phyloP scores from a whole-genome alignment of 1,139 yeast genomes.

The Geotrichum aggregatum region DNA sequence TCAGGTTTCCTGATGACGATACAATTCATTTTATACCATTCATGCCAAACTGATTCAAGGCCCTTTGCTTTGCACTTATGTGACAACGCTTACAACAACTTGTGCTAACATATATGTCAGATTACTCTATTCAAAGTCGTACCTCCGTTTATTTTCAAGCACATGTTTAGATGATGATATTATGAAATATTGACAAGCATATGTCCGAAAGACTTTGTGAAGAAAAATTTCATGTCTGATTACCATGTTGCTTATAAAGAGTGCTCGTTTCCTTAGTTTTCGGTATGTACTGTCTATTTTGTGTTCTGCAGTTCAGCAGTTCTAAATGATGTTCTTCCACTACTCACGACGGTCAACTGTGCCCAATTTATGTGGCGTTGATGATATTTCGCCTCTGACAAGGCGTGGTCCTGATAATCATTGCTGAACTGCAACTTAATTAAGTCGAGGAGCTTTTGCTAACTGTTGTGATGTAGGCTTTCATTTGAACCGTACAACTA shows the following conservation, averaged over 20 bases:
- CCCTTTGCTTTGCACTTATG: slow-evolving; percentile 7
- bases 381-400: slow-evolving; percentile 98
- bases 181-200: slow-evolving; percentile 84
- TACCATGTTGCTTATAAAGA: slow-evolving; percentile 11
- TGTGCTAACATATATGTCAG: slow-evolving; percentile 9
- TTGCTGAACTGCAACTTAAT: neutral
- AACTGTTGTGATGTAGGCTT: neutral
- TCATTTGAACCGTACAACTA: no score
- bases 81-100: neutral
- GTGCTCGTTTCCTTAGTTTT: neutral
- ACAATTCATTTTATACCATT: slow-evolving; percentile 74
- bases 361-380: slow-evolving; percentile 80
- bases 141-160: neutral
- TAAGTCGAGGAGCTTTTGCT: neutral
- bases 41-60: slow-evolving; percentile 54
- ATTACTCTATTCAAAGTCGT: neutral
- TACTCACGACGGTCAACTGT: slow-evolving; percentile 99
- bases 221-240: slow-evolving; percentile 49
- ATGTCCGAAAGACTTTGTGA: slow-evolving; percentile 77
- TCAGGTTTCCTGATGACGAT: slow-evolving; percentile 90
- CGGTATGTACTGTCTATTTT: neutral
- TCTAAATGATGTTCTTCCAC: slow-evolving; percentile 81
- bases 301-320: slow-evolving; percentile 8
- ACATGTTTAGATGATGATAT: slow-evolving; percentile 46
- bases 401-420: slow-evolving; percentile 89